Conservation (phyloP, 805 yeast species). For the Pichia thaimueangensis region DNA sequence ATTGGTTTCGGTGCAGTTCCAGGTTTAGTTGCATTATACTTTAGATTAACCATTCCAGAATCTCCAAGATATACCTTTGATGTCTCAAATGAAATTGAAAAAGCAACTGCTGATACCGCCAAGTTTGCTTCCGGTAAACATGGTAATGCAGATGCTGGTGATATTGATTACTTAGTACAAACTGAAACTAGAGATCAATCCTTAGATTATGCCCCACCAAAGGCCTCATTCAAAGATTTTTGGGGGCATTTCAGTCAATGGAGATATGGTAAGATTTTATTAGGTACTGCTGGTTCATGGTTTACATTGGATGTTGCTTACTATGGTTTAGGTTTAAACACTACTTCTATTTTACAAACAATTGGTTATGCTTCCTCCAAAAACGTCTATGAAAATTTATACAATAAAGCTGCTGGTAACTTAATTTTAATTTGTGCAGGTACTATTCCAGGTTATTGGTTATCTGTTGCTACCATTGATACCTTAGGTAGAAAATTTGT, state of each 20-base stretch:
- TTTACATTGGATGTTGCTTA: constrained; percentile 84
- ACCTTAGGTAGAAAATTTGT: constrained; percentile 78
- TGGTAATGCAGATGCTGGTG: constrained; percentile 44
- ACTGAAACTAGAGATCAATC: constrained; percentile 37
- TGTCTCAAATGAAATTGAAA: constrained; percentile 51
- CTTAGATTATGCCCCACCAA: constrained; percentile 50
- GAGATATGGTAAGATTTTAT: constrained; percentile 75
- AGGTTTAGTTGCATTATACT: constrained; percentile 77
- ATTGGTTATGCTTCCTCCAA: constrained; percentile 75
- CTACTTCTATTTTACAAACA: constrained; percentile 70
- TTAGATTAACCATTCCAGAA: constrained; percentile 90
- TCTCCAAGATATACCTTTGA: constrained; percentile 89
- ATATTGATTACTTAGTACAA: constrained; percentile 38
- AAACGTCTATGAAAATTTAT: constrained; percentile 64
- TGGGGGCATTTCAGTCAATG: constrained; percentile 69
- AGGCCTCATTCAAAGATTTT: constrained; percentile 77
- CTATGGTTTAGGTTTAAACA: constrained; percentile 82
- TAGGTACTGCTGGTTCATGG: constrained; percentile 93
- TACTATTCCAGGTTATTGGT: constrained; percentile 92
- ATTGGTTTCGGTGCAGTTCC: constrained; percentile 90
- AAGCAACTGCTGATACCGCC: constrained; percentile 50
- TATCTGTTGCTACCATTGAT: constrained; percentile 73
- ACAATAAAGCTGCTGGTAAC: constrained; percentile 85
- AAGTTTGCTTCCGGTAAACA: constrained; percentile 43
- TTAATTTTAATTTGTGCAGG: constrained; percentile 92